Evolutionary conservation across 2,329 filamentous ascomycete species (phyloP), one percentile per base, ranked within the genome.

Genomic region (Rhytidhysteron rufulum): DNA sequence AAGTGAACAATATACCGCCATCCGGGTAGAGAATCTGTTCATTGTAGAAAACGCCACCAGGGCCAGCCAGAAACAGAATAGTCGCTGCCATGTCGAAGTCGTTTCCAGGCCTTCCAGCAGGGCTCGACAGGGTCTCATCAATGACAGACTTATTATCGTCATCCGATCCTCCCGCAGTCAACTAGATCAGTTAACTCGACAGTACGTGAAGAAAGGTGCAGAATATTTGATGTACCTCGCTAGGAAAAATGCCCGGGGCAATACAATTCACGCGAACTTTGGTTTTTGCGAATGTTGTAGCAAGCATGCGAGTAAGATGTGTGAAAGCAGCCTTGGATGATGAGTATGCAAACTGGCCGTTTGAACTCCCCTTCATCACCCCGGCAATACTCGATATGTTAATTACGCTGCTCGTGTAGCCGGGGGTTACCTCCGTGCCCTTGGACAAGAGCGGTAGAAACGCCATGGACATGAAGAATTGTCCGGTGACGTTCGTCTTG

Each of bases 391-490:
- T 74, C 29, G 67, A 65, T 34, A 79, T 71, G 38, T 80, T 79
- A 47, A 80, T 69, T 19, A 81, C 66, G 15, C 60, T 69, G 3
- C 71, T 71, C 1, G 68, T 66, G 51, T 74, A 75, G 4, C 72
- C 72, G 0, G 69, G 69, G 1, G 70, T 72, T 4, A 64, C 56
- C 3, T 64, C 57, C 9, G 62, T 55, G 5, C 72, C 75, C 42
- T 75, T 75, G 1, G 70, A 71, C 1, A 80, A 66, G 2, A 78
- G 60, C 0, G 75, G 75, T 3, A 80, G 60, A 53, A 80, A 74
- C 1, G 73, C 74, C 46, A 76, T 75, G 15, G 71, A 70, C 47
- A 74, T 73, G 59, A 75, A 78, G 58, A 73, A 79, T 19, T 69
- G 65, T 24, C 66, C 69, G 1, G 68, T 69, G 22, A 76, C 64